A percentile compares a stretch with the other conserved stretches of the same genome.
phyloP scores from a whole-genome alignment of 2,329 filamentous ascomycete genomes.

The Trichoderma endophyticum region DNA sequence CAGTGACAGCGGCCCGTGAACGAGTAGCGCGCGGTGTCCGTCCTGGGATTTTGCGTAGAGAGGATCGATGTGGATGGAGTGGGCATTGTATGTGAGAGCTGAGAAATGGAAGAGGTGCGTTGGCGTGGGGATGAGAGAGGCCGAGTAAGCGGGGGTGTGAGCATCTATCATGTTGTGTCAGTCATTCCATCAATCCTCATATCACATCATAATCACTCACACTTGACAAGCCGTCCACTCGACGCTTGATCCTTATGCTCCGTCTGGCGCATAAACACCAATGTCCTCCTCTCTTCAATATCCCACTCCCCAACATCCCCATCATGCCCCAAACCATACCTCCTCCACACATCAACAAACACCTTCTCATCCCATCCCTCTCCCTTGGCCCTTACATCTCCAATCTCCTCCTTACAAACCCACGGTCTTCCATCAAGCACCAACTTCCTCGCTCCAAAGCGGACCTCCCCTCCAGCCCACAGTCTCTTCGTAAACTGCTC shows the following conservation, averaged over 20 bases:
- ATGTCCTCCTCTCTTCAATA: slow-evolving; percentile 47
- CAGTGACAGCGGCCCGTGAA: slow-evolving; percentile 82
- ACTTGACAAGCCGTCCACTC: slow-evolving; percentile 27
- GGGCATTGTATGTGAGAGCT: slow-evolving; percentile 87
- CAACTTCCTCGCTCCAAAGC: slow-evolving; percentile 42
- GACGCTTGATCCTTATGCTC: slow-evolving; percentile 19
- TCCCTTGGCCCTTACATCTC: slow-evolving; percentile 36
- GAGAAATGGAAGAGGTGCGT: slow-evolving; percentile 85
- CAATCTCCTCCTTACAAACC: slow-evolving; percentile 47
- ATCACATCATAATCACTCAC: slow-evolving; percentile 23
- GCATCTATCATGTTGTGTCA: slow-evolving; percentile 29
- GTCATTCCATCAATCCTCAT: neutral
- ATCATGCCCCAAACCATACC: slow-evolving; percentile 37
- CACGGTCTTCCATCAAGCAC: slow-evolving; percentile 38
- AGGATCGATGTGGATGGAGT: slow-evolving; percentile 82
- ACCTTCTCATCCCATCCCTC: slow-evolving; percentile 45
- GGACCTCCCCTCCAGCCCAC: slow-evolving; percentile 80
- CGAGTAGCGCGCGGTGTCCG: slow-evolving; percentile 69
- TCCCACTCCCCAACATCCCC: slow-evolving; percentile 25
- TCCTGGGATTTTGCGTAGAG: slow-evolving; percentile 68
- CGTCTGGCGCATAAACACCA: slow-evolving; percentile 51
- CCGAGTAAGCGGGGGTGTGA: slow-evolving; percentile 34
- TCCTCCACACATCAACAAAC: slow-evolving; percentile 50
- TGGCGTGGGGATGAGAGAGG: slow-evolving; percentile 63
- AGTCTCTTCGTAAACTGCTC: slow-evolving; percentile 70